Evolutionary conservation across 2,329 filamentous ascomycete species (phyloP), one percentile per base, ranked within the genome.

Genomic region (Aspergillus texensis): DNA sequence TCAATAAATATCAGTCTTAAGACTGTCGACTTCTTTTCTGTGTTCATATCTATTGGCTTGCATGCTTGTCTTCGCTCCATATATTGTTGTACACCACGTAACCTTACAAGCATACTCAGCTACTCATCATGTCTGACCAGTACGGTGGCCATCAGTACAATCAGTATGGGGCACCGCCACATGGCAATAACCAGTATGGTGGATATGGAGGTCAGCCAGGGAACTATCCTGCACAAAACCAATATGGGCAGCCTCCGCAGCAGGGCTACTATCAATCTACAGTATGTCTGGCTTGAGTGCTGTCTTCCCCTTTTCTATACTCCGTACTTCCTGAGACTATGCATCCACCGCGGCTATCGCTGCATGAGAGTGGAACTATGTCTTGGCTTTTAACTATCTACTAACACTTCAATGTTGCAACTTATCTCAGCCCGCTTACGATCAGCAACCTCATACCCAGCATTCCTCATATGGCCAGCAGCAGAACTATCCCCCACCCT

Each of bases 131-230:
- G 65, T 66, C 65, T 30, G 50, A 58, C 39, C 48, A 61, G 57
- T 71, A 70, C 68, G 59, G 62, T 52, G 58, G 64, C 53, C 65
- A 67, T 16, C 63, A 67, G n/a, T 64, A 70, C 45, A 68, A 71
- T 55, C 71, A 68, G 53, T 72, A 73, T 59, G 68, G 67, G 41
- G 57, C 41, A 6, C 58, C 65, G 8, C 68, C 61, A 61, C 34
- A 57, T 12, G 55, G 43, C 12, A 61, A 52, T 30, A 11, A 58
- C 21, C 62, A 61, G 39, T 56, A 53, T 34, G 63, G 62, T 46
- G 67, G 64, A 55, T 68, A 71, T 62, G 57, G 36, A 46, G 67
- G 64, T 32, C 68, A 74, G 19, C 67, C 68, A 41, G 68, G 68
- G 48, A 65, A 70, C 48, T 67, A 68, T 57, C 62, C 70, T 57